Conservation (phyloP, 2,329 filamentous ascomycete species). For the Aspergillus texensis region DNA sequence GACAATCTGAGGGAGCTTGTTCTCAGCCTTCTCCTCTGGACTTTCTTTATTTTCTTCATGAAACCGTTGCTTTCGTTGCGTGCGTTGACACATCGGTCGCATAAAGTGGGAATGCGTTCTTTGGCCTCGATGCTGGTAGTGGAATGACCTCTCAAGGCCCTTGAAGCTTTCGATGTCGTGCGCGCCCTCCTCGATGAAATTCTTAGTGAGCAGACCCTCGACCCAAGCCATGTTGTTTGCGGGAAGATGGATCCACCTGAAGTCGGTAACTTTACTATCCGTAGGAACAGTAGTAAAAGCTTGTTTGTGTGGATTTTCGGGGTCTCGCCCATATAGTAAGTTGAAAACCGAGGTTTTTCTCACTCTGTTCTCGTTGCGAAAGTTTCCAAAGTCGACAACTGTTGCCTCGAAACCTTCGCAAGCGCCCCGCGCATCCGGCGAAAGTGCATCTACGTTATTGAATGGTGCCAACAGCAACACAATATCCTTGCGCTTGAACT, state of each 20-base stretch:
- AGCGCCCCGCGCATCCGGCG: conserved; percentile 46
- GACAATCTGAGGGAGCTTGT: conserved; percentile 20
- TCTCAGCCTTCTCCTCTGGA: conserved; percentile 22
- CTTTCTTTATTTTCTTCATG: conserved; percentile 42
- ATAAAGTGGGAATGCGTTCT: conserved; percentile 64
- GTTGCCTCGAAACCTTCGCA: conserved; percentile 56
- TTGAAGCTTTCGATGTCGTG: conserved; percentile 67
- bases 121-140: conserved; percentile 63
- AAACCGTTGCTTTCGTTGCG: conserved; percentile 35
- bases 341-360: conserved; percentile 54
- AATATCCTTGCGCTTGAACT: conserved; percentile 42
- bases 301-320: conserved; percentile 49
- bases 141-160: conserved; percentile 62
- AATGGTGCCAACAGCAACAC: conserved; percentile 40
- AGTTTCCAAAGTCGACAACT: conserved; percentile 56
- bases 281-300: conserved; percentile 51
- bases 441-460: conserved; percentile 39
- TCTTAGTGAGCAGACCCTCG: conserved; percentile 65
- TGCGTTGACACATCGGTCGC: conserved; percentile 60
- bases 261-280: conserved; percentile 52
- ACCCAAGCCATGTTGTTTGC: conserved; percentile 62
- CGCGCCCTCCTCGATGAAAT: conserved; percentile 64
- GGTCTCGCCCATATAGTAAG: conserved; percentile 55
- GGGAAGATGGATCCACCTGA: conserved; percentile 58
- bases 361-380: conserved; percentile 48